Evolutionary conservation across 768 basidiomycete genomes (phyloP).

Genomic region (Calocybe gangraenosa): DNA sequence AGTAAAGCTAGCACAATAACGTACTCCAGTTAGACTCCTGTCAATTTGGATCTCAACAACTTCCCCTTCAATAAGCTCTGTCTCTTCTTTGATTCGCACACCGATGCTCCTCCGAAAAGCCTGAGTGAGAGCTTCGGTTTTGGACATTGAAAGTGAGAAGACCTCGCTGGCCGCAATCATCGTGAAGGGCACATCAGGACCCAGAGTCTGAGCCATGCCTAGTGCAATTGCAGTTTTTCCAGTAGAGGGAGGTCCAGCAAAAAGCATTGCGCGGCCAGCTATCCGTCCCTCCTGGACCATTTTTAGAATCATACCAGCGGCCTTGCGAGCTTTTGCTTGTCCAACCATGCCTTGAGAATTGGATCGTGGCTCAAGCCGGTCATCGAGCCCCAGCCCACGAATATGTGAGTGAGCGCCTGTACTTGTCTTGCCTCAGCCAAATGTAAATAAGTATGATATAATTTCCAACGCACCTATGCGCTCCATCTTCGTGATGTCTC

Average conservation of each 20-base stretch:
- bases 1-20: conserved; percentile 15
- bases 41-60: conserved; percentile 99
- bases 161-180: conserved; percentile 98
- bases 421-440: conserved; percentile 8
- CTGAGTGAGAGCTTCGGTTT: conserved; percentile 97
- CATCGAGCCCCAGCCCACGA: conserved; percentile 90
- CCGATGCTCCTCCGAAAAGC: conserved; percentile 96
- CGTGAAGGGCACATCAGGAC: conserved; percentile 93
- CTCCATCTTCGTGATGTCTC: conserved; percentile 91
- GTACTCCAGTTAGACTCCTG: conserved; percentile 90
- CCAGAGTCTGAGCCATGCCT: conserved; percentile 97
- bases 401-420: conserved; percentile 92
- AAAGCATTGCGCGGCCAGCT: conserved; percentile 93
- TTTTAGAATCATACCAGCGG: conserved; percentile 94
- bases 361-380: conserved; percentile 82
- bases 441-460: not conserved
- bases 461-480: conserved; percentile 60
- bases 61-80: conserved; percentile 96
- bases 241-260: conserved; percentile 95
- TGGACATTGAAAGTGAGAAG: conserved; percentile 97
- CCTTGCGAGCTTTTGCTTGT: conserved; percentile 92
- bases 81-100: conserved; percentile 96
- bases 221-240: conserved; percentile 98
- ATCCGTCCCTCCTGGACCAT: conserved; percentile 98
- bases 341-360: conserved; percentile 97